Evolutionary conservation across 768 basidiomycete species (phyloP).

Genomic region (Collybiopsis confluens): DNA sequence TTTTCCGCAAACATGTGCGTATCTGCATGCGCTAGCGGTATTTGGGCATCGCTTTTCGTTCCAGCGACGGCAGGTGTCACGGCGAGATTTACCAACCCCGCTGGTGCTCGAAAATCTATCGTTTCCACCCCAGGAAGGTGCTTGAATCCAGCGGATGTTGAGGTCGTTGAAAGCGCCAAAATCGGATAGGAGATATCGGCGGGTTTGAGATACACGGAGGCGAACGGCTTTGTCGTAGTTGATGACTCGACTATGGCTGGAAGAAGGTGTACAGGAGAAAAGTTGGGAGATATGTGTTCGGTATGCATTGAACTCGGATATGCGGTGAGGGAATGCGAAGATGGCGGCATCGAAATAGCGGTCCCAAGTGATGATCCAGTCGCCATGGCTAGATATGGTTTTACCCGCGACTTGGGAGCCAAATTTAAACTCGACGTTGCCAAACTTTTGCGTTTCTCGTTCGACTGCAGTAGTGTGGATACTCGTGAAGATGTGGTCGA

Average conservation of each 20-base stretch:
- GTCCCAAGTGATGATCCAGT: slow-evolving; percentile 10
- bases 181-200: slow-evolving; percentile 6
- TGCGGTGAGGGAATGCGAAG: slow-evolving; percentile 8
- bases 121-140: not conserved
- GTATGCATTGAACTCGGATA: not conserved
- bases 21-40: too few relatives aligned
- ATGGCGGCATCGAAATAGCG: too few relatives aligned
- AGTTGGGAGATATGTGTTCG: slow-evolving; percentile 3
- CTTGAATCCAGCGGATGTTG: not conserved
- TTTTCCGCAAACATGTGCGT: not conserved
- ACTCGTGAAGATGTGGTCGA: not conserved
- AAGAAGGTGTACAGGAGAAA: not conserved
- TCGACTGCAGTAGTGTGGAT: not conserved
- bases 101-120: too few relatives aligned
- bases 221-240: slow-evolving; percentile 9
- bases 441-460: not conserved
- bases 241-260: slow-evolving; percentile 9
- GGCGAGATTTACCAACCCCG: too few relatives aligned
- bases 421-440: slow-evolving; percentile 12
- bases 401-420: slow-evolving; percentile 1
- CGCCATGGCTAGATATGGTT: slow-evolving; percentile 1
- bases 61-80: too few relatives aligned
- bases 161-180: slow-evolving; percentile 6
- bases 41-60: too few relatives aligned
- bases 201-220: not conserved